A percentile compares a stretch with the other conserved stretches of the same genome.
Conservation (phyloP, 306 rosid species). For the Abrus precatorius region DNA sequence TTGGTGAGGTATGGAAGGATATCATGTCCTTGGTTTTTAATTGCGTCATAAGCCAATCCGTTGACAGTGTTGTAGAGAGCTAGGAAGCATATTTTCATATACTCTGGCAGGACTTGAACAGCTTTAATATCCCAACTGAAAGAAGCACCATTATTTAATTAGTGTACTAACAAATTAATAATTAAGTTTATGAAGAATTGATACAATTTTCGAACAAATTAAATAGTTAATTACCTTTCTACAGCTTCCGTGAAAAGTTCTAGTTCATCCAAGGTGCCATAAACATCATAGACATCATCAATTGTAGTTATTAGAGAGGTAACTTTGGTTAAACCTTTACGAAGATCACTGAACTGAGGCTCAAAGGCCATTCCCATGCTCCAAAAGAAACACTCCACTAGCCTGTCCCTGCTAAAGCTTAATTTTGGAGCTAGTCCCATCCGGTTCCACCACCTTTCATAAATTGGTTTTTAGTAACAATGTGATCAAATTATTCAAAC, state of each 20-base stretch:
- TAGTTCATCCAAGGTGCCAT: constrained; percentile 65
- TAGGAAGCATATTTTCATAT: constrained; percentile 68
- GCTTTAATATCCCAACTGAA: constrained; percentile 70
- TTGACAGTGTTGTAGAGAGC: constrained; percentile 74
- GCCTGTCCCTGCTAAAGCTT: constrained; percentile 62
- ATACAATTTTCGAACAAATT: neutral
- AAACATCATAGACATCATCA: constrained; percentile 70
- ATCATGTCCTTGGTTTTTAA: constrained; percentile 53
- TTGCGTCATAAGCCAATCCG: constrained; percentile 56
- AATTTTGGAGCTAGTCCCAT: constrained; percentile 58
- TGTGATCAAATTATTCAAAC: no score
- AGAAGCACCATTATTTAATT: neutral
- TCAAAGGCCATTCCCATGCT: constrained; percentile 57
- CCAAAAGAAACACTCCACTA: constrained; percentile 67
- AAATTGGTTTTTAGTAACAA: no score
- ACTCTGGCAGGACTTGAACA: constrained; percentile 53
- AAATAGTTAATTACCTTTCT: constrained; percentile 54
- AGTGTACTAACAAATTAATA: neutral
- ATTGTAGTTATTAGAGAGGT: constrained; percentile 46
- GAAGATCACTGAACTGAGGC: constrained; percentile 52
- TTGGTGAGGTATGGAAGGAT: constrained; percentile 62
- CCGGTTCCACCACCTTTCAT: constrained; percentile 66
- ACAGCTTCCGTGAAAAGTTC: constrained; percentile 58
- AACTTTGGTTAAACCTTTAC: constrained; percentile 65
- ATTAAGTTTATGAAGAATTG: no score